Evolutionary conservation across 257 asterid species (phyloP).

Genomic region (Leonotis leonurus): DNA sequence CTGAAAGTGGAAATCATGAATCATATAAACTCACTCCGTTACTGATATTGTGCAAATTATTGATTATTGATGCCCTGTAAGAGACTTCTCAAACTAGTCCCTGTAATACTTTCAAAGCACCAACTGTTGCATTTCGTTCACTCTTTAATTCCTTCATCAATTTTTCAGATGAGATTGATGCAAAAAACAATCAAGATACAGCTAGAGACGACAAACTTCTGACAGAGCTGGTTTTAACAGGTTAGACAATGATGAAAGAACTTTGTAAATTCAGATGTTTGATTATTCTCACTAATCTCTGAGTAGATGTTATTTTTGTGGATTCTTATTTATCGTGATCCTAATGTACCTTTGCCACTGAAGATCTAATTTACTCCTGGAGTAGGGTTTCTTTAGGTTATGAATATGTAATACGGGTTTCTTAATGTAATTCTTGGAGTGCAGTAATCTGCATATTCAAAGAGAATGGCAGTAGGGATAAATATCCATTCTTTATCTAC

Average conservation of each 20-base stretch:
- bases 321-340: constrained; percentile 8
- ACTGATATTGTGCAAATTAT: constrained; percentile 16
- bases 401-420: too few relatives aligned
- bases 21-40: constrained; percentile 10
- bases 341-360: constrained; percentile 8
- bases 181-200: constrained; percentile 17
- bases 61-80: constrained; percentile 30
- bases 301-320: not conserved
- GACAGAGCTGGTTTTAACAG: constrained; percentile 16
- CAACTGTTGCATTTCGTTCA: too few relatives aligned
- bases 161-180: constrained; percentile 19
- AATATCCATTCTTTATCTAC: too few relatives aligned
- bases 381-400: too few relatives aligned
- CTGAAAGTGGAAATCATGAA: constrained; percentile 5
- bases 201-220: constrained; percentile 5
- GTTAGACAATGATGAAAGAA: constrained; percentile 26
- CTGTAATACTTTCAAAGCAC: constrained; percentile 11
- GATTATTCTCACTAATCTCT: constrained; percentile 2
- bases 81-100: constrained; percentile 21
- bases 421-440: too few relatives aligned
- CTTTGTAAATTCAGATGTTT: constrained; percentile 4
- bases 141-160: not conserved
- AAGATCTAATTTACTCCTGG: too few relatives aligned
- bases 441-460: too few relatives aligned
- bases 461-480: too few relatives aligned